These are phyloP conservation scores for Spergularia bocconei DNA, from an alignment of 148 eudicot species.

Conservation along the genomic window DNA sequence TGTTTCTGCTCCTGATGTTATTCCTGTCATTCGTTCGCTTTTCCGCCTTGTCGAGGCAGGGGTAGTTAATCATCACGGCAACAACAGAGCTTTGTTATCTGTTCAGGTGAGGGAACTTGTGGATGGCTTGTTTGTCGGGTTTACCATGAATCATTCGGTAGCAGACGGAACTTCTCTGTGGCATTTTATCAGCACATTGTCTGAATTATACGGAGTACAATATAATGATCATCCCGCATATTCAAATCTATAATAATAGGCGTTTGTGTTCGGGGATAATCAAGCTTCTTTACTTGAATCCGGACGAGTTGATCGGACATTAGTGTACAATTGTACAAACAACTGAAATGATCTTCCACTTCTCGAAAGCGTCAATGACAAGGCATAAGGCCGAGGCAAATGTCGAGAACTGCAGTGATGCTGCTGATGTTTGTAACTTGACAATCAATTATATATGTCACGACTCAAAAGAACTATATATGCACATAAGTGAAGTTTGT, in stretches of 20 bases:
- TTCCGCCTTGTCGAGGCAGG: not conserved
- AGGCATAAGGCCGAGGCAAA: constrained; percentile 24
- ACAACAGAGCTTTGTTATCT: constrained; percentile 7
- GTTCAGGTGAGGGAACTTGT: constrained; percentile 21
- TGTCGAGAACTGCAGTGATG: not conserved
- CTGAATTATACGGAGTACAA: not conserved
- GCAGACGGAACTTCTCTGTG: constrained; percentile 21
- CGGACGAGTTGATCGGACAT: not conserved
- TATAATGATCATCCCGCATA: not conserved
- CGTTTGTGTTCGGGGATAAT: not conserved
- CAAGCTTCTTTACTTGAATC: constrained; percentile 7
- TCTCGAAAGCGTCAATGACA: constrained; percentile 10
- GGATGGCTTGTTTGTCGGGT: constrained; percentile 25
- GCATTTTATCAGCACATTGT: constrained; percentile 17
- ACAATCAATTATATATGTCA: too few species aligned
- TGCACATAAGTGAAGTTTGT: too few species aligned
- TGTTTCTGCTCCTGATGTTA: too few species aligned
- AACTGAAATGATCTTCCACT: constrained; percentile 17
- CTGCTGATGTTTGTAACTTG: not conserved
- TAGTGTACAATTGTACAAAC: not conserved
- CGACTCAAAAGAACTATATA: too few species aligned
- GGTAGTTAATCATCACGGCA: not conserved
- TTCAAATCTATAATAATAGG: not conserved
- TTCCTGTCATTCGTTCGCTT: not conserved
- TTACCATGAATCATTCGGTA: constrained; percentile 17